Evolutionary conservation across 352 stramenopile species (phyloP), one percentile per base, ranked within the genome.

Genomic region (Phytophthora idaei): DNA sequence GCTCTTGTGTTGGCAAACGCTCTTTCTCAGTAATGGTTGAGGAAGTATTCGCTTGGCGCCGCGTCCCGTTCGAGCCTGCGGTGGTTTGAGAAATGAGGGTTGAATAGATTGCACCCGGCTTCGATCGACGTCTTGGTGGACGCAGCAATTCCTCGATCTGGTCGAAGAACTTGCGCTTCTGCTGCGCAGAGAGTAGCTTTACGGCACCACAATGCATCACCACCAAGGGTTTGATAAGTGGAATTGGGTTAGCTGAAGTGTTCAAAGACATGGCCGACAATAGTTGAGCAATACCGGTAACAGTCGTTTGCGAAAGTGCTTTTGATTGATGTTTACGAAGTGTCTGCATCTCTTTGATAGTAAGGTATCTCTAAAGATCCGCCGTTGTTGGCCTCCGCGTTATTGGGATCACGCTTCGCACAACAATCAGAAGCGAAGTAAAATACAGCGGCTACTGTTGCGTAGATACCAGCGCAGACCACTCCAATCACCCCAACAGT

Each of bases 141-240:
- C 11, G 55, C 12, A 85, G 28, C 44, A 91, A 64, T 39, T 68
- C 69, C 21, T 88, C 76, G 28, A 90, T 54, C 12, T 76, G 57
- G 11, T 55, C 32, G 64, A 89, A 88, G 69, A 88, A 89, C 6
- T 56, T 27, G 31, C 41, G 67, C 77, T 89, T 88, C 34, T 77
- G 42, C 42, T 77, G 25, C 17, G 53, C 63, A 9, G 73, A 76
- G 8, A 87, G 75, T 58, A 88, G 59, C 55, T 57, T 39, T 5
- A 75, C 17, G 5, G 27, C 29, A 27, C 25, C 31, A 14, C 52
- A 32, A 41, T 66, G 31, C 63, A 69, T 74, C 57, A 44, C 55
- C 37, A 60, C n/a, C 54, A 59, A 57, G 44, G 37, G 31, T 47
- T 58, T 62, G 27, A 62, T 60, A 66, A 61, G 39, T 57, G 45